Conservation (phyloP, 129 eudicot genomes). For the Pittosporum tobira region DNA sequence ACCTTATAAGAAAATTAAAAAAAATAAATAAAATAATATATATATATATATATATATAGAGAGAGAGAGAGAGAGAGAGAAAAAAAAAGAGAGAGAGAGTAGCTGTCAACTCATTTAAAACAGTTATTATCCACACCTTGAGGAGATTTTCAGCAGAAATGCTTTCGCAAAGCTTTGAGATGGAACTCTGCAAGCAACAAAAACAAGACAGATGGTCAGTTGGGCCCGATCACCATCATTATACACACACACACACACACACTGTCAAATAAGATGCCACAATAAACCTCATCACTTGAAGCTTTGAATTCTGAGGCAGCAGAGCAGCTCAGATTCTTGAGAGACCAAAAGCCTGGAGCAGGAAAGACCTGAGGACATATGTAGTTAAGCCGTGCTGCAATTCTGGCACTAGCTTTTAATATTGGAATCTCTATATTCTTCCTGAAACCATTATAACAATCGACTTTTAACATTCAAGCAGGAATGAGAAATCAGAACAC, state of each 20-base stretch:
- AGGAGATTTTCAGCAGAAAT: slow-evolving; percentile 83
- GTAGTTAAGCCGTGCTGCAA: slow-evolving; percentile 72
- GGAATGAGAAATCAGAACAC: not conserved
- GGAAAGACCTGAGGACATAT: slow-evolving; percentile 90
- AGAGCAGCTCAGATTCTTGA: slow-evolving; percentile 18
- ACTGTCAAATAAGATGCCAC: not conserved
- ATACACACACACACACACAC: not conserved
- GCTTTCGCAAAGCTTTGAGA: slow-evolving; percentile 24
- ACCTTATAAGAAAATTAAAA: slow-evolving; percentile 2
- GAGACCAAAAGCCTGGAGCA: slow-evolving; percentile 91
- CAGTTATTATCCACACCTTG: slow-evolving; percentile 43
- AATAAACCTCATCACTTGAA: slow-evolving; percentile 42
- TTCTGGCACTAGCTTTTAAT: slow-evolving; percentile 69
- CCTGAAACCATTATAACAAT: slow-evolving; percentile 30
- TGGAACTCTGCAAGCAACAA: slow-evolving; percentile 36
- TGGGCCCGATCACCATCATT: not conserved
- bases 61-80: no score
- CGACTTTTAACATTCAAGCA: not conserved
- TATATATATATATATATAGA: no score
- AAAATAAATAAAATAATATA: not conserved
- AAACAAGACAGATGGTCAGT: slow-evolving; percentile 7
- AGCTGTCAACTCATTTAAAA: not conserved
- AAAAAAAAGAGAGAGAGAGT: no score
- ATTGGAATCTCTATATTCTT: slow-evolving; percentile 75
- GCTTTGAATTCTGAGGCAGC: not conserved